Conservation (phyloP, 495 filamentous ascomycete species). For the Neurospora sp. region DNA sequence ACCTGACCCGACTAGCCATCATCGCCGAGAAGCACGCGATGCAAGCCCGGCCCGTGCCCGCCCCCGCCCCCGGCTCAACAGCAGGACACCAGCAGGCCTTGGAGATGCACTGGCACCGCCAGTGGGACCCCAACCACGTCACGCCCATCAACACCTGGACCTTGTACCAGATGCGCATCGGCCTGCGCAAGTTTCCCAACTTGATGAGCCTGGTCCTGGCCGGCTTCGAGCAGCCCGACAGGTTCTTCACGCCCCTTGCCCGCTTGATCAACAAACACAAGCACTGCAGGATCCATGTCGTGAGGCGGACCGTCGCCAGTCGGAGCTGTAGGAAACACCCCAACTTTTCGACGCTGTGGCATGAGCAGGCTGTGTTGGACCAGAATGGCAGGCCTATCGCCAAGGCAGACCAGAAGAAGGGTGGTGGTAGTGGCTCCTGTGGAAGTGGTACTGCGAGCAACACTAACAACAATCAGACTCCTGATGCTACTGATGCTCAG, state of each 20-base stretch:
- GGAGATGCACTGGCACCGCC: neutral
- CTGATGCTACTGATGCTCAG: neutral
- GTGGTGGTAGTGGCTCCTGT: neutral
- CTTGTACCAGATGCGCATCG: neutral
- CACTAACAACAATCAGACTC: neutral
- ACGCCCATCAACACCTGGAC: neutral
- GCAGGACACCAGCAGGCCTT: neutral
- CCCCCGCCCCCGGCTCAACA: neutral
- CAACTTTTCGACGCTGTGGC: neutral
- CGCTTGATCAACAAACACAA: neutral
- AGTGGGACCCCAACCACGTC: slow-evolving; percentile 5
- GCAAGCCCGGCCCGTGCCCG: neutral
- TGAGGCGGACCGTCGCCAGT: neutral
- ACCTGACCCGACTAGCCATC: slow-evolving; percentile 6
- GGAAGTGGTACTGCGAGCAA: neutral
- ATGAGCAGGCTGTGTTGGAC: neutral
- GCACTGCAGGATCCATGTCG: neutral
- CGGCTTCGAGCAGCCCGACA: neutral
- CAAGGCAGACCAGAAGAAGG: neutral
- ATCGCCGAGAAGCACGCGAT: slow-evolving; percentile 5
- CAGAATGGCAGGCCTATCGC: neutral
- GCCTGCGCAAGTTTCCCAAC: neutral
- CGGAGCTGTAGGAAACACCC: neutral
- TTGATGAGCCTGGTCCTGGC: slow-evolving; percentile 1
- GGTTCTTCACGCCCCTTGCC: neutral